These are phyloP conservation scores for Candida andamanensis DNA, from an alignment of 805 yeast genomes.

Conservation along the genomic window DNA sequence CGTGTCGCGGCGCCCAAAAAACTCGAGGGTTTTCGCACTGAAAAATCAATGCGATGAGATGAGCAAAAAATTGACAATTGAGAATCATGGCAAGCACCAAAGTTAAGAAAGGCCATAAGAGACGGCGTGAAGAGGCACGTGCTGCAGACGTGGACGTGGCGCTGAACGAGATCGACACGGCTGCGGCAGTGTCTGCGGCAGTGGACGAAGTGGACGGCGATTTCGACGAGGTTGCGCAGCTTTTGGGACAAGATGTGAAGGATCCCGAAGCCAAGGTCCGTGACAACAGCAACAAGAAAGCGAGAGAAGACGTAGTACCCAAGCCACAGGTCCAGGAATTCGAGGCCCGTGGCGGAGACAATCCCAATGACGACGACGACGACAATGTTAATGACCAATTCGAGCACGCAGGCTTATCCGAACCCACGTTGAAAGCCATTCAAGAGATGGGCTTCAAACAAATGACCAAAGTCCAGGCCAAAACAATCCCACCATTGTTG, in stretches of 20 bases:
- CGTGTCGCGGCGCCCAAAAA: too few species aligned
- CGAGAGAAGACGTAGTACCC: constrained; percentile 19
- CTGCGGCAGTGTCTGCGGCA: constrained; percentile 29
- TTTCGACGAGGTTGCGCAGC: constrained; percentile 51
- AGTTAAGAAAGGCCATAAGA: constrained; percentile 1
- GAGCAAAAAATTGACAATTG: background rate
- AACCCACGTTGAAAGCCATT: constrained; percentile 77
- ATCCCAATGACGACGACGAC: constrained; percentile 20
- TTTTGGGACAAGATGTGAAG: constrained; percentile 41
- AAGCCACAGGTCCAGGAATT: constrained; percentile 20
- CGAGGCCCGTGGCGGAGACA: too few species aligned
- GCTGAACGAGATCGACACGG: constrained; percentile 12
- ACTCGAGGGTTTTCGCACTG: too few species aligned
- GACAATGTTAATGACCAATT: constrained; percentile 29
- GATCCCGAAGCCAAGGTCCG: constrained; percentile 35
- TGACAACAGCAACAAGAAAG: constrained; percentile 13
- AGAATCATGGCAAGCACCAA: constrained; percentile 3
- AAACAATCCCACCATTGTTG: constrained; percentile 91
- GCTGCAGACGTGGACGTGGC: constrained; percentile 4
- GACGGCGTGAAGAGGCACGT: constrained; percentile 1
- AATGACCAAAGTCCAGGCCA: constrained; percentile 93
- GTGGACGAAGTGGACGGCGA: constrained; percentile 55
- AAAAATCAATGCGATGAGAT: too few species aligned
- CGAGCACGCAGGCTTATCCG: constrained; percentile 56
- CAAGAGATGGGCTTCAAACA: constrained; percentile 82